Evolutionary conservation across 441 rosid species (phyloP).

Genomic region (Breynia disticha): DNA sequence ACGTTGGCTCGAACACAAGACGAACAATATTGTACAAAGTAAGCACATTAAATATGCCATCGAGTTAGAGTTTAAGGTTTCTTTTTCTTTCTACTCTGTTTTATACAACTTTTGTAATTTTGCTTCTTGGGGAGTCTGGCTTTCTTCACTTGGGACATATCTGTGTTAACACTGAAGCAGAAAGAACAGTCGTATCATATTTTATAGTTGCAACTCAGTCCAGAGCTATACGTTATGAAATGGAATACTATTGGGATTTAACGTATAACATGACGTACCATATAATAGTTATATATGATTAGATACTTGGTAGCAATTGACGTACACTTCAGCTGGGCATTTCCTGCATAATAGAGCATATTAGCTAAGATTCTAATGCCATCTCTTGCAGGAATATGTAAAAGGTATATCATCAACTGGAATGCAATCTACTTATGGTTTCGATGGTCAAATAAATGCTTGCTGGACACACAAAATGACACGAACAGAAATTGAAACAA

Average conservation of each 20-base stretch:
- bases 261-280: too few species aligned
- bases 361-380: neutral
- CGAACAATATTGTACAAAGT: conserved; percentile 69
- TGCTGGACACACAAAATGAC: conserved; percentile 90
- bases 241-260: neutral
- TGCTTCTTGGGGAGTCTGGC: neutral
- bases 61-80: conserved; percentile 1
- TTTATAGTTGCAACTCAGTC: neutral
- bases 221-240: neutral
- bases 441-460: conserved; percentile 88
- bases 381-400: conserved; percentile 64
- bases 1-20: conserved; percentile 50
- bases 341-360: too few species aligned
- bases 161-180: neutral
- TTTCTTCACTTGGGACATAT: neutral
- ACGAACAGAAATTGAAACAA: conserved; percentile 44
- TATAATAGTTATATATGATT: too few species aligned
- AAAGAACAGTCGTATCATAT: neutral
- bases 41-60: conserved; percentile 16
- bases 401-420: conserved; percentile 80
- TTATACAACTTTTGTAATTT: neutral
- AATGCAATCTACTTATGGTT: conserved; percentile 77
- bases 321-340: too few species aligned
- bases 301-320: too few species aligned
- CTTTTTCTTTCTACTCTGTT: neutral